Base-by-base conservation (phyloP, 2,329 filamentous ascomycete genomes). In the Aspergillus persii region DNA sequence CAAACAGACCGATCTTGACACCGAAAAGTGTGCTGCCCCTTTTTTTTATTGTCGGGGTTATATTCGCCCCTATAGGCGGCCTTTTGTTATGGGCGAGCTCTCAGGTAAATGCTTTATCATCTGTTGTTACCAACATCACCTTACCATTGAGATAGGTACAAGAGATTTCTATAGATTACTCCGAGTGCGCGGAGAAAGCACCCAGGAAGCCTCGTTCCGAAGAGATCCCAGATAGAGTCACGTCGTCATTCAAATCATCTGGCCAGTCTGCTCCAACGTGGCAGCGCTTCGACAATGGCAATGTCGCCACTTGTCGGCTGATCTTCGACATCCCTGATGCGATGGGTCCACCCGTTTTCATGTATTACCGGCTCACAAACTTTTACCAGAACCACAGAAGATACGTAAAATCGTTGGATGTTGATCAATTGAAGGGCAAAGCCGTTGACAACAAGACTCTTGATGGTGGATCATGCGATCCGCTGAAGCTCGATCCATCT, bases 351-450 rank as follows among this genome's bases (percentile, higher is more conserved):
- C 92, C 94, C 0, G 90, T 99, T 9, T 85, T 94, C 61, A 87
- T 98, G 76, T 99, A 97, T 81, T 99, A 99, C 77, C 89, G 90
- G 67, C 87, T 99, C 63, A 94, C 92, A 59, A 96, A 98, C 79
- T 99, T 99, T 80, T 98, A 98, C 80, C 95, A 99, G 77, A 99
- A 99, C 74, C 95, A 99, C 74, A 89, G 95, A 65, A 89, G 94
- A 76, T 99, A 99, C 68, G 95, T 97, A 61, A 90, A 92, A 72
- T 96, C 91, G 1, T 89, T 96, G 69, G 89, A 93, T 71, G 84
- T 88, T 58, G 83, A 90, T 54, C 95, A 99, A 76, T 82, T 99
- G 55, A 90, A 89, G 65, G 95, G 93, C 50, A 80, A 86, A 5
- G 83, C 82, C 9, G 83, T 90, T 18, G 80, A 81, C 33, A 84